These are phyloP conservation scores for Inga oerstediana DNA, from an alignment of 306 rosid genomes.

Conservation along the genomic window DNA sequence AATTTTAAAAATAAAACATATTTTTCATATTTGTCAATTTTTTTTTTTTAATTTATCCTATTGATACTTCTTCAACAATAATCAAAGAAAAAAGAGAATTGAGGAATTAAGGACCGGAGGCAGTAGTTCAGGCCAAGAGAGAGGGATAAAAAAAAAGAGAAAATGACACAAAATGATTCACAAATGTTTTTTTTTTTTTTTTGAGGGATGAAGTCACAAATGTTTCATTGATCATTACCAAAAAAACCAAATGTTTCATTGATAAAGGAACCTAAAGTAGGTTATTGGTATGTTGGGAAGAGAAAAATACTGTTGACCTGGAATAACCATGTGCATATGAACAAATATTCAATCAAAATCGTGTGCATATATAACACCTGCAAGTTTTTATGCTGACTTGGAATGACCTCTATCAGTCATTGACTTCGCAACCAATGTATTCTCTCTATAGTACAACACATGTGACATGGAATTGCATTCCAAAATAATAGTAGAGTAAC, in stretches of 20 bases:
- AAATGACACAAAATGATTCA: too few relatives aligned
- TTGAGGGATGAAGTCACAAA: too few relatives aligned
- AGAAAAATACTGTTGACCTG: neutral
- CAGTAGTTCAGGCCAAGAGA: too few relatives aligned
- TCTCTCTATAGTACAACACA: slow-evolving; percentile 26
- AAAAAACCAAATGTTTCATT: neutral
- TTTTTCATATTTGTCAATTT: too few relatives aligned
- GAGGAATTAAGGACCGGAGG: too few relatives aligned
- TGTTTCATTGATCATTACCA: too few relatives aligned
- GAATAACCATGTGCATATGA: neutral
- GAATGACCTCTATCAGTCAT: neutral
- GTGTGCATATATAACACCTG: neutral
- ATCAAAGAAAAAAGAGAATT: too few relatives aligned
- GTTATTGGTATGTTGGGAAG: neutral
- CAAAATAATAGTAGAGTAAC: slow-evolving; percentile 25
- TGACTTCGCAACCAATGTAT: neutral
- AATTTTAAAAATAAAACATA: too few relatives aligned
- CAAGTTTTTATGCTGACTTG: neutral
- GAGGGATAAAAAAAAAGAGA: too few relatives aligned
- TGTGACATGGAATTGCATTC: slow-evolving; percentile 31
- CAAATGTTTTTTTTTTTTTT: too few relatives aligned
- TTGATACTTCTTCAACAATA: too few relatives aligned
- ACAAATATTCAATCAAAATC: neutral
- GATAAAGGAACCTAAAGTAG: neutral
- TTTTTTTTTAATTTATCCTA: too few relatives aligned